phyloP scores from a whole-genome alignment of 2,329 filamentous ascomycete species.

The Fusarium sarcochroum region DNA sequence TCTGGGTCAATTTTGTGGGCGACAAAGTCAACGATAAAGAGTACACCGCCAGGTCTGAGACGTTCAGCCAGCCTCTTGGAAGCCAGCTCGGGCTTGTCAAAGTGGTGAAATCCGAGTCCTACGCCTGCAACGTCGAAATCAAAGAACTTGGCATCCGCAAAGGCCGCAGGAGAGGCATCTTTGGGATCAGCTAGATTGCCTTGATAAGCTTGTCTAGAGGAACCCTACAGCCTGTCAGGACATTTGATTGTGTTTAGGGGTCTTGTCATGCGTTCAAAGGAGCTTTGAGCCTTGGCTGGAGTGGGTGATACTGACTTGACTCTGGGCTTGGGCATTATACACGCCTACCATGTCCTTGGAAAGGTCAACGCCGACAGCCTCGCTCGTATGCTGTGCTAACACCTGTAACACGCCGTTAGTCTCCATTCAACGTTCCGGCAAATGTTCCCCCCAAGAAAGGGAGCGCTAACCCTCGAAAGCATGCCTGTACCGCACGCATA shows the following conservation, averaged over 20 bases:
- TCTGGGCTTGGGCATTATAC: conserved; percentile 73
- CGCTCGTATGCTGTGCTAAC: conserved; percentile 55
- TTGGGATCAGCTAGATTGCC: conserved; percentile 69
- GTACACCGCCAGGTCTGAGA: conserved; percentile 74
- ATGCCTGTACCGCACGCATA: conserved; percentile 83
- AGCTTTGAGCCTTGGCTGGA: not conserved
- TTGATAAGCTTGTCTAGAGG: conserved; percentile 67
- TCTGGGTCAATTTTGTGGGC: conserved; percentile 60
- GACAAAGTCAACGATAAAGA: conserved; percentile 78
- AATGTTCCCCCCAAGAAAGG: not conserved
- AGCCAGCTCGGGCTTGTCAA: conserved; percentile 73
- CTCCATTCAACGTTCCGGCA: not conserved
- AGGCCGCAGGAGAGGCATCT: conserved; percentile 64
- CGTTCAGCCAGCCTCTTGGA: conserved; percentile 71
- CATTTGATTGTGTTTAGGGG: not conserved
- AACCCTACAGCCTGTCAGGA: conserved; percentile 33
- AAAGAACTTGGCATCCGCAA: conserved; percentile 73
- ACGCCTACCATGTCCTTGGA: conserved; percentile 77
- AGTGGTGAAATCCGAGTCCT: conserved; percentile 76
- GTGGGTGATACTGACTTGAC: conserved; percentile 59
- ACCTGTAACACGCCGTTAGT: conserved; percentile 35
- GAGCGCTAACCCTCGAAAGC: conserved; percentile 70
- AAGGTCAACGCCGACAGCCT: conserved; percentile 78
- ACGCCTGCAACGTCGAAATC: conserved; percentile 78
- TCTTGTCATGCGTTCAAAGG: not conserved